Evolutionary conservation across 768 basidiomycete genomes (phyloP).

Genomic region (Lyophyllum shimeji): DNA sequence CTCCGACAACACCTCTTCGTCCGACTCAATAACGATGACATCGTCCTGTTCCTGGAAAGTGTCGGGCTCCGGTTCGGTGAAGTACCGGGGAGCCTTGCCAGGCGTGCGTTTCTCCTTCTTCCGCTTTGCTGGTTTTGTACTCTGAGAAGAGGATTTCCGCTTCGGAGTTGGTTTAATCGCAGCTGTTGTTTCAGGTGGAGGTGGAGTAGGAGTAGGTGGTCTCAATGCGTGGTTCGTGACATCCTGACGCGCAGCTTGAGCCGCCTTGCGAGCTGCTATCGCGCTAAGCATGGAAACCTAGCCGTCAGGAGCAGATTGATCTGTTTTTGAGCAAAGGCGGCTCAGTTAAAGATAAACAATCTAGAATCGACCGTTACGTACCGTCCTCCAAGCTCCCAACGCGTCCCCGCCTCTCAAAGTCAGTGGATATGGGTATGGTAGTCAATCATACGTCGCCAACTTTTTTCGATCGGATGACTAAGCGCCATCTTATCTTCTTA

Average conservation of each 20-base stretch:
- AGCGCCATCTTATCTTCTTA: slow-evolving; percentile 5
- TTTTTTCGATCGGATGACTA: slow-evolving; percentile 6
- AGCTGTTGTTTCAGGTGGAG: slow-evolving; percentile 4
- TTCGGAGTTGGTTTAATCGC: slow-evolving; percentile 36
- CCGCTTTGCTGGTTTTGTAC: slow-evolving; percentile 19
- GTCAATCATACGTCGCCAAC: neutral
- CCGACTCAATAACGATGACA: slow-evolving; percentile 36
- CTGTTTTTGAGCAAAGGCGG: neutral
- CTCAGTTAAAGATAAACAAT: neutral
- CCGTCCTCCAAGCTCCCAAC: neutral
- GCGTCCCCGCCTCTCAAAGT: neutral
- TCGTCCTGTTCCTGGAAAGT: slow-evolving; percentile 36
- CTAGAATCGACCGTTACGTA: neutral
- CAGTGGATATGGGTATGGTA: neutral
- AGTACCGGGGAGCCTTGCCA: slow-evolving; percentile 27
- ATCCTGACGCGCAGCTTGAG: slow-evolving; percentile 33
- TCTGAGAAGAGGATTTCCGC: slow-evolving; percentile 39
- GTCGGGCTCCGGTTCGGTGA: slow-evolving; percentile 24
- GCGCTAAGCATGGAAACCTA: slow-evolving; percentile 59
- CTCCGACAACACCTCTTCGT: slow-evolving; percentile 31
- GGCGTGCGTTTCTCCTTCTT: slow-evolving; percentile 19
- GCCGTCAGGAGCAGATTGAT: neutral
- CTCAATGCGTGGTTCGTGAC: slow-evolving; percentile 11
- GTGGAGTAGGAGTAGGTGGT: slow-evolving; percentile 11
- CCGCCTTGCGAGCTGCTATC: slow-evolving; percentile 68